Conservation (phyloP, 2,329 filamentous ascomycete species). For the Colletotrichum plurivorum region DNA sequence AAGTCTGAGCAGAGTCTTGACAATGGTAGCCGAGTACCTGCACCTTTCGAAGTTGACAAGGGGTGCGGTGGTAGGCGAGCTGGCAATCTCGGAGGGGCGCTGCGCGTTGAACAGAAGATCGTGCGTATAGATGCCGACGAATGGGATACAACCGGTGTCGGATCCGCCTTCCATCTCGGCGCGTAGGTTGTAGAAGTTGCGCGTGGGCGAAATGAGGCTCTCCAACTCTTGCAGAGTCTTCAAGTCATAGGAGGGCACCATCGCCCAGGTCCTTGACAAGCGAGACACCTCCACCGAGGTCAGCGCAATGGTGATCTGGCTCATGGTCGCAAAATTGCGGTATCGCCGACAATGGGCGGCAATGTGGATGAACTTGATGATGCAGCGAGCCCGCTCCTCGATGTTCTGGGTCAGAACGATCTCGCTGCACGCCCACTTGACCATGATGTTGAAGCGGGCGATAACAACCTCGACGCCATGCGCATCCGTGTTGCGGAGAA, state of each 20-base stretch:
- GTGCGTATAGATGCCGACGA: conserved; percentile 87
- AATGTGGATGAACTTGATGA: conserved; percentile 88
- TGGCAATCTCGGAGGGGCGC: conserved; percentile 80
- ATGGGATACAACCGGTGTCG: conserved; percentile 84
- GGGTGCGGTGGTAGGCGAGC: conserved; percentile 75
- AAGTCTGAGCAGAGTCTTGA: conserved; percentile 84
- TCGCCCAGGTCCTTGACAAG: conserved; percentile 78
- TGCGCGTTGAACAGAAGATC: conserved; percentile 87
- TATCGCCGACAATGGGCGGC: conserved; percentile 81
- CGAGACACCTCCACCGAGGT: conserved; percentile 80
- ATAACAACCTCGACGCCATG: conserved; percentile 87
- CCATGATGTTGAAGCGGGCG: conserved; percentile 88
- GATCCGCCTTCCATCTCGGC: conserved; percentile 82
- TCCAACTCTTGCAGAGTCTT: conserved; percentile 79
- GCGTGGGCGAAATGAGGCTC: conserved; percentile 79
- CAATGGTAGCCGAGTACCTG: conserved; percentile 80
- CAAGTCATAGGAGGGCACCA: conserved; percentile 76
- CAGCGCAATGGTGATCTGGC: conserved; percentile 83
- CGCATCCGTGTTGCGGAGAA: conserved; percentile 79
- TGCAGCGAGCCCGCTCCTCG: conserved; percentile 80
- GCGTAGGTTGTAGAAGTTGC: conserved; percentile 83
- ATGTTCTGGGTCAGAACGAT: conserved; percentile 80
- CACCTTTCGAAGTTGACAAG: conserved; percentile 89
- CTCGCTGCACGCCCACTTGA: conserved; percentile 88
- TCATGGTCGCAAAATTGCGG: conserved; percentile 88